Percentiles rank a stretch among this genome's conserved stretches.
phyloP scores from a whole-genome alignment of 176 grass and related monocot species.

The Hordeum marinum region DNA sequence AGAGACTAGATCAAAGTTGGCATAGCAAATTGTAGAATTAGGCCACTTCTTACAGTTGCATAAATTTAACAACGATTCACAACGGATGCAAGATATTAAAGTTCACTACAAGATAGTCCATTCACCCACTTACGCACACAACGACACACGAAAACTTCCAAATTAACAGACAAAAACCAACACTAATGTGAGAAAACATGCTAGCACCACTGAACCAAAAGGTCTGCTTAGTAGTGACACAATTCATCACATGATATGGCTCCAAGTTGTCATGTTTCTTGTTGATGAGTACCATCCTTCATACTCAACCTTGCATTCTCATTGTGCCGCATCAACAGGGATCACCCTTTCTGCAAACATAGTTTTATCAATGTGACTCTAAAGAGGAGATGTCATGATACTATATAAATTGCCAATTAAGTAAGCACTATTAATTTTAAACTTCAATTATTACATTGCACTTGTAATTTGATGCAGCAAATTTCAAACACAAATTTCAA shows the following conservation, averaged over 20 bases:
- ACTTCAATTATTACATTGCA: no score
- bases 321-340: no score
- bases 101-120: no score
- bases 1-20: not conserved
- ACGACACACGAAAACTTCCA: not conserved
- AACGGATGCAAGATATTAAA: no score
- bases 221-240: not conserved
- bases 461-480: no score
- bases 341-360: no score
- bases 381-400: no score
- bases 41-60: not conserved
- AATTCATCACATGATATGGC: not conserved
- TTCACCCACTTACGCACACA: not conserved
- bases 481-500: no score
- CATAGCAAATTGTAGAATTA: not conserved
- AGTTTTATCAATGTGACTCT: no score
- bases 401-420: no score
- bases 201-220: not conserved
- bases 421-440: no score
- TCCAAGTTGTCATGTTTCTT: not conserved
- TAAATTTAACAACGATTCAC: not conserved
- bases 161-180: not conserved
- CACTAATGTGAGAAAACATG: not conserved
- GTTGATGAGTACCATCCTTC: not conserved
- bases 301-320: not conserved